These are phyloP conservation scores for Setaria viridis DNA, from an alignment of 202 grass and related monocot genomes.

Conservation along the genomic window DNA sequence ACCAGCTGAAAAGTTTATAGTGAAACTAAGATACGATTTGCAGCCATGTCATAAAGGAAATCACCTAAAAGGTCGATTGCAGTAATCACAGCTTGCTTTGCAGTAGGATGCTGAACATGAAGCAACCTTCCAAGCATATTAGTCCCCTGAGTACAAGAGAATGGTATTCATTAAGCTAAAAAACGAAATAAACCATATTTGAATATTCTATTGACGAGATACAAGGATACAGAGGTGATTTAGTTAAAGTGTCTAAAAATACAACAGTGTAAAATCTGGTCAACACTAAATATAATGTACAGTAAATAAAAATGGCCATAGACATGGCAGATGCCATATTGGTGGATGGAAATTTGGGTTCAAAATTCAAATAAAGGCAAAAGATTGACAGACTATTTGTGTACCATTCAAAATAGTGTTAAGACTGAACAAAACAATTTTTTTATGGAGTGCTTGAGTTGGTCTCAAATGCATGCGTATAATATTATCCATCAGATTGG, in stretches of 20 bases:
- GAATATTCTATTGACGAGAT: conserved; percentile 9
- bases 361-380: neutral
- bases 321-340: no score
- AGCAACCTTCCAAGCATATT: conserved; percentile 97
- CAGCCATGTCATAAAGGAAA: conserved; percentile 35
- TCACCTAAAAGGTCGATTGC: conserved; percentile 97
- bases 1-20: conserved; percentile 17
- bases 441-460: neutral
- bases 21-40: conserved; percentile 28
- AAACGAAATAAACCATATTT: conserved; percentile 18
- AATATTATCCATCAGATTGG: conserved; percentile 8
- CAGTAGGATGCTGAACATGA: conserved; percentile 94
- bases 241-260: conserved; percentile 21
- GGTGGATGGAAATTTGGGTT: neutral
- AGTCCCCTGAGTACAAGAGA: conserved; percentile 70
- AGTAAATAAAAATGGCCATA: conserved; percentile 3
- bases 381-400: neutral
- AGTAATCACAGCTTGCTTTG: conserved; percentile 99
- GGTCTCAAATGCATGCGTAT: conserved; percentile 17
- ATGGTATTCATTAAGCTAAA: conserved; percentile 29
- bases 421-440: neutral
- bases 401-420: neutral
- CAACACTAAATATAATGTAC: neutral
- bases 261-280: neutral
- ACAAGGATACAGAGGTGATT: conserved; percentile 3